Percentiles rank a stretch among this genome's conserved stretches.
Conservation (phyloP, 1,284 basidiomycete species). For the Chondrostereum purpureum region DNA sequence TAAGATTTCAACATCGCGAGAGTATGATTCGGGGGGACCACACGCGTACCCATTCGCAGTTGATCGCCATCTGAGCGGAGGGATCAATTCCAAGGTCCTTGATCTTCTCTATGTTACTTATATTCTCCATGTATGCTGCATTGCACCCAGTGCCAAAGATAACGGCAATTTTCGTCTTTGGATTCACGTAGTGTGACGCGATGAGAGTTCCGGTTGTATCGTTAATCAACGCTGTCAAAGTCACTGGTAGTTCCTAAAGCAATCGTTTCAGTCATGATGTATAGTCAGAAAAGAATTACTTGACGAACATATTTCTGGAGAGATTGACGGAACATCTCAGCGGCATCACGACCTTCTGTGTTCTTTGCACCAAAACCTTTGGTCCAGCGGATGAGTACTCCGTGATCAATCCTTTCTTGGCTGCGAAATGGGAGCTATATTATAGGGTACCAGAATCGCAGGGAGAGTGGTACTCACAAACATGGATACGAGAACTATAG, state of each 20-base stretch:
- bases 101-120: conserved; percentile 75
- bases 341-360: conserved; percentile 91
- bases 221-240: conserved; percentile 85
- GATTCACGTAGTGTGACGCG: conserved; percentile 94
- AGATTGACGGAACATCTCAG: conserved; percentile 84
- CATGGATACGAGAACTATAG: conserved; percentile 89
- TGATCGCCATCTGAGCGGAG: conserved; percentile 85
- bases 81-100: conserved; percentile 65
- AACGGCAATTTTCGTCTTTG: conserved; percentile 85
- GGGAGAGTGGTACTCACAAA: conserved; percentile 44
- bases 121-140: conserved; percentile 94
- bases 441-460: neutral
- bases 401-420: conserved; percentile 92
- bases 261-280: too few relatives aligned
- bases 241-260: conserved; percentile 68
- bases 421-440: conserved; percentile 29
- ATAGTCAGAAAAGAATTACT: conserved; percentile 5
- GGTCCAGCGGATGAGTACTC: conserved; percentile 94
- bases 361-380: conserved; percentile 94
- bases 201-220: conserved; percentile 98
- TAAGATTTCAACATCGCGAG: conserved; percentile 1
- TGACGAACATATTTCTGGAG: conserved; percentile 64
- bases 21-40: neutral
- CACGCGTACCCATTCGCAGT: conserved; percentile 83
- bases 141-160: conserved; percentile 99